Conservation (phyloP, 805 yeast species). For the Ogataea methanolica region DNA sequence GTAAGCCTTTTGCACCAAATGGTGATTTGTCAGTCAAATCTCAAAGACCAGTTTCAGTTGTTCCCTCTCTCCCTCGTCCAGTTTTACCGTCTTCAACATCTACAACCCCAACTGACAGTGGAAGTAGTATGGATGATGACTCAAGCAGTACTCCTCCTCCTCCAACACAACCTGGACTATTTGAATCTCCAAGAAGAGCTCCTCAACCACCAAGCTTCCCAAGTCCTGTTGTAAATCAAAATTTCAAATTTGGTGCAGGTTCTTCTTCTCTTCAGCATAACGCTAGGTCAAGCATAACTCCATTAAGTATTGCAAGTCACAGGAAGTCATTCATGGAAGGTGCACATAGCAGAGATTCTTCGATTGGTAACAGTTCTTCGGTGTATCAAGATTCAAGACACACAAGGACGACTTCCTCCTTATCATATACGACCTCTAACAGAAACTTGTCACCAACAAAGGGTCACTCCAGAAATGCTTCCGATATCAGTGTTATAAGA, state of each 20-base stretch:
- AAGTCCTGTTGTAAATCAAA: conserved; percentile 21
- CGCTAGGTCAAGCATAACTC: conserved; percentile 1
- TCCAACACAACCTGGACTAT: conserved; percentile 23
- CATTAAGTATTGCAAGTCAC: background rate
- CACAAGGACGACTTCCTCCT: conserved; percentile 32
- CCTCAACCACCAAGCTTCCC: conserved; percentile 56
- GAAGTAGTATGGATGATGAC: conserved; percentile 2
- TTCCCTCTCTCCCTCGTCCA: conserved; percentile 14
- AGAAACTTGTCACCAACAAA: conserved; percentile 20
- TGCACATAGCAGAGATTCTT: conserved; percentile 24
- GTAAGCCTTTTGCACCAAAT: conserved; percentile 1
- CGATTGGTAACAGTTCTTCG: conserved; percentile 29
- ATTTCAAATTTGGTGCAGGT: conserved; percentile 22
- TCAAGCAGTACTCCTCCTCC: conserved; percentile 13
- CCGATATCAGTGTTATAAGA: conserved; percentile 35
- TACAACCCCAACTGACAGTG: conserved; percentile 9
- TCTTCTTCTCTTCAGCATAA: conserved; percentile 3
- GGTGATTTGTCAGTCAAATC: conserved; percentile 2
- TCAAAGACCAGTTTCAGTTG: conserved; percentile 17
- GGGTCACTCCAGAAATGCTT: conserved; percentile 39
- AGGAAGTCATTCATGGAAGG: conserved; percentile 11
- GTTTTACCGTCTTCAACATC: background rate
- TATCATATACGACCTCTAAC: conserved; percentile 21
- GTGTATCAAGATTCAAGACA: conserved; percentile 41
- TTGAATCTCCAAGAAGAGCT: conserved; percentile 67